Conservation (phyloP, 768 basidiomycete genomes). For the Boletus huronensis region DNA sequence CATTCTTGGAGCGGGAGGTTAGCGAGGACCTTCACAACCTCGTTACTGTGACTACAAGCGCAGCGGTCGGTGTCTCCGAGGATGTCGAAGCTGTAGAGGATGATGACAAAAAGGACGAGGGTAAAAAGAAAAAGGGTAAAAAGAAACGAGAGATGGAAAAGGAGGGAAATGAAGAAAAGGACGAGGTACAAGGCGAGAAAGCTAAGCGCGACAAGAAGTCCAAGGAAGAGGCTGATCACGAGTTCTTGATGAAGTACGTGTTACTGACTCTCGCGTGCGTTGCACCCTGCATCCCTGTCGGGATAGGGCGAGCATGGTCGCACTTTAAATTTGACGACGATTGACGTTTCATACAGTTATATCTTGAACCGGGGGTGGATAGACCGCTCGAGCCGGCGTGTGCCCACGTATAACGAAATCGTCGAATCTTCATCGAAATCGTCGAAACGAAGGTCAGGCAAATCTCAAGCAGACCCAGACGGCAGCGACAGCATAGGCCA, state of each 20-base stretch:
- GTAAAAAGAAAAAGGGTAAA: slow-evolving; percentile 33
- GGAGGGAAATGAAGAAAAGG: slow-evolving; percentile 15
- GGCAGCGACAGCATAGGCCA: slow-evolving; percentile 12
- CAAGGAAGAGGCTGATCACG: slow-evolving; percentile 70
- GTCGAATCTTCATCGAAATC: slow-evolving; percentile 40
- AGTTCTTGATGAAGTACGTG: slow-evolving; percentile 86
- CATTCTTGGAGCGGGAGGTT: slow-evolving; percentile 78
- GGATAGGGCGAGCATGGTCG: background rate
- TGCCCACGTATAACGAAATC: slow-evolving; percentile 86
- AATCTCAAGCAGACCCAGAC: slow-evolving; percentile 14
- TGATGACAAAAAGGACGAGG: slow-evolving; percentile 26
- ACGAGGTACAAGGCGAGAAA: slow-evolving; percentile 23
- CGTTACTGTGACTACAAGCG: slow-evolving; percentile 48
- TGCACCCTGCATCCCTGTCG: background rate
- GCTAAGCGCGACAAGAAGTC: slow-evolving; percentile 24
- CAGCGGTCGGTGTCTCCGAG: slow-evolving; percentile 15
- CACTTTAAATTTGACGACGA: background rate
- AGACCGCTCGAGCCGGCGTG: slow-evolving; percentile 64
- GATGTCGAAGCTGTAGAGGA: slow-evolving; percentile 28
- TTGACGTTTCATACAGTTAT: slow-evolving; percentile 53
- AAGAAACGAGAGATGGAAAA: slow-evolving; percentile 33
- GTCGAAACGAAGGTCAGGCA: slow-evolving; percentile 21
- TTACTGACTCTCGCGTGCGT: background rate
- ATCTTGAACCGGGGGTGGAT: slow-evolving; percentile 98
- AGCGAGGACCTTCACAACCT: slow-evolving; percentile 70